Evolutionary conservation across 2,329 filamentous ascomycete genomes (phyloP).

Genomic region (Ophiognomonia clavigignenti-juglandacearum): DNA sequence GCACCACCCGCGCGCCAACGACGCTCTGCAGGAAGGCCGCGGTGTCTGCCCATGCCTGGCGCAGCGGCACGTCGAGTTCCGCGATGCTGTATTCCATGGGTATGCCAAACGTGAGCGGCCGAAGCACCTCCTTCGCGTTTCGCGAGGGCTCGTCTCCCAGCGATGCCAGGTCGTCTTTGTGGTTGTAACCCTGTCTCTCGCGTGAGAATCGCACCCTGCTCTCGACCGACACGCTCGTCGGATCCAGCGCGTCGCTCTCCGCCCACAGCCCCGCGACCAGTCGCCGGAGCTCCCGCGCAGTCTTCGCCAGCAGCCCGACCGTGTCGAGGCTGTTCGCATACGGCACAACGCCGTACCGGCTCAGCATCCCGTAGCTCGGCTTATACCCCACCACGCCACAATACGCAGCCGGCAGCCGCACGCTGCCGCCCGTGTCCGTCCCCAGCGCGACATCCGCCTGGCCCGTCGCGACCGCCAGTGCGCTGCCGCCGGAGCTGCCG

Average conservation of each 20-base stretch:
- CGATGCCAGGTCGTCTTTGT: slow-evolving; percentile 23
- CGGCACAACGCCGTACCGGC: slow-evolving; percentile 78
- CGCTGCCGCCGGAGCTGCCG: slow-evolving; percentile 91
- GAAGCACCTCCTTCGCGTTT: slow-evolving; percentile 21
- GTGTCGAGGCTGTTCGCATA: slow-evolving; percentile 94
- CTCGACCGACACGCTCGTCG: slow-evolving; percentile 59
- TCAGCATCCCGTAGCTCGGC: slow-evolving; percentile 84
- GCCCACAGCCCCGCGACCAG: slow-evolving; percentile 47
- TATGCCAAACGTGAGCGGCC: slow-evolving; percentile 47
- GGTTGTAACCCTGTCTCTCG: no score
- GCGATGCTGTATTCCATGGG: slow-evolving; percentile 81
- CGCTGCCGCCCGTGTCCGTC: slow-evolving; percentile 89
- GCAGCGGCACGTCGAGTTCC: slow-evolving; percentile 69
- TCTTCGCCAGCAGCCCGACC: slow-evolving; percentile 67
- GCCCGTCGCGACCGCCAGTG: slow-evolving; percentile 69
- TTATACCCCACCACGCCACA: slow-evolving; percentile 82
- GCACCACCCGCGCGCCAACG: slow-evolving; percentile 66
- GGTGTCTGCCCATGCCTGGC: slow-evolving; percentile 61
- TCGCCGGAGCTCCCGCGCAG: slow-evolving; percentile 44
- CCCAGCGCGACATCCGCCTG: slow-evolving; percentile 65
- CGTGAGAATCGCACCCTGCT: slow-evolving; percentile 41
- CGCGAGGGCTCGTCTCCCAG: slow-evolving; percentile 15
- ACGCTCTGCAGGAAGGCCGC: slow-evolving; percentile 51
- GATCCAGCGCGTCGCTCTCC: slow-evolving; percentile 64
- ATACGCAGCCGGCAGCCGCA: slow-evolving; percentile 83